Base-by-base conservation (phyloP, 805 yeast species). In the Brettanomyces custersianus region DNA sequence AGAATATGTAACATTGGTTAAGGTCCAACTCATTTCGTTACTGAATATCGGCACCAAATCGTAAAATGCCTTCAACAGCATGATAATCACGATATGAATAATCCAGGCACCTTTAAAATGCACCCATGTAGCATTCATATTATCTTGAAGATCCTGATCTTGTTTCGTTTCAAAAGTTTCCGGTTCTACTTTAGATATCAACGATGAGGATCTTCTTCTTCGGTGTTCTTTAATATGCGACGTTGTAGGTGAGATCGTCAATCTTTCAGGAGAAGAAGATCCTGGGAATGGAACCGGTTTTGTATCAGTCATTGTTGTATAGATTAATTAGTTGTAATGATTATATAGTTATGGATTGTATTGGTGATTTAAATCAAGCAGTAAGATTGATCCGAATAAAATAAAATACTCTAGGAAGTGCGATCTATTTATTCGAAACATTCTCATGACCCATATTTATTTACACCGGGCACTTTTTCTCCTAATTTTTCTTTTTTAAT, bases 101-200 rank as follows among this genome's bases (percentile, higher is more conserved):
- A 80, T 66, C 98, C 98, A 92, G 1, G 97, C 97, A 33, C 95
- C 98, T 51, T 90, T 87, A 50, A 77, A 81, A 55, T 88, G 84
- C 22, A 92, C 96, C 98, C 98, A 90, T 47, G 79, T 79, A 20
- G 96, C 96, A 56, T 92, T 92, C 61, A 87, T 69, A 52, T 92
- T 92, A 20, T 95, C 88, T 46, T 82, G 75, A 34, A 87, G 66
- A 36, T 81, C 80, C 61, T 90, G 97, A 56, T 90, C 98, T 50
- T 80, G 85, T 57, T 80, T 84, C 28, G 88, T 94, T 47, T 90
- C 96, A 48, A 84, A 72, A 13, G 87, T 79, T 55, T 92, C 98
- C 13, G 94, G 95, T 54, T 84, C 92, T 35, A 90, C 82, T 53
- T 90, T 96, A 31, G 94, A 90, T 43, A 90, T 77, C 42, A 92